Evolutionary conservation across 352 stramenopile genomes (phyloP), one percentile per base, ranked within the genome.

Genomic region (Phytophthora macrochlamydospora): DNA sequence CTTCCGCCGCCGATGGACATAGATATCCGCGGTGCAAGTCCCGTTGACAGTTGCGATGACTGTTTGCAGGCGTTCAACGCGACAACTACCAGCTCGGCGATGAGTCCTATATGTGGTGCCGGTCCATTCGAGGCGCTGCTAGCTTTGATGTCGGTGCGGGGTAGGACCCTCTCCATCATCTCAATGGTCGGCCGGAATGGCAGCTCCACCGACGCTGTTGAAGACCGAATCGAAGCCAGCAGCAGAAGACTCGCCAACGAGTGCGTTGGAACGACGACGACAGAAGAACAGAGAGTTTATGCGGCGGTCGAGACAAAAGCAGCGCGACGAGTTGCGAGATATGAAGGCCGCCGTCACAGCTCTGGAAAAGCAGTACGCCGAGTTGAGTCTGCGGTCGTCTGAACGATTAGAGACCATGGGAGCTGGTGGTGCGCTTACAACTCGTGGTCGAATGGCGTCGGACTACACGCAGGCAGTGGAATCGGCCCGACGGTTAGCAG

Each of bases 201-300:
- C 8, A 14, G 2, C 18, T 52, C 28, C 24, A 29, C 6, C 46
- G 9, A 18, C 46, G 24, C 18, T 12, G 6, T 11, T 12, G 14
- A 52, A 14, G 11, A 28, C 14, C 12, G 46, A 14, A 12, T 52
- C 28, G 28, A 7, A 37, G 5, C 30, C 46, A 12, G 46, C 24
- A 18, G 24, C 46, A 38, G 37, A 73, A 1, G 24, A 69, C 24
- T 52, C 76, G 7, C 71, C 73, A 37, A 51, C 46, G 6, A 70
- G 48, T 8, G 67, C 70, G 2, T 59, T 84, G 46, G 67, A 79
- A n/a, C 38, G 65, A 31, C 67, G 76, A 1, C 51, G 76, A 2
- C 64, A 71, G 57, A 78, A 80, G 59, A 85, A 85, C 52, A 48
- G 73, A 30, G 76, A 81, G 14, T 82, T 67, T 29, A 85, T 85